These are phyloP conservation scores for Suhomyces taliae DNA, from an alignment of 1,139 yeast genomes.

Conservation along the genomic window DNA sequence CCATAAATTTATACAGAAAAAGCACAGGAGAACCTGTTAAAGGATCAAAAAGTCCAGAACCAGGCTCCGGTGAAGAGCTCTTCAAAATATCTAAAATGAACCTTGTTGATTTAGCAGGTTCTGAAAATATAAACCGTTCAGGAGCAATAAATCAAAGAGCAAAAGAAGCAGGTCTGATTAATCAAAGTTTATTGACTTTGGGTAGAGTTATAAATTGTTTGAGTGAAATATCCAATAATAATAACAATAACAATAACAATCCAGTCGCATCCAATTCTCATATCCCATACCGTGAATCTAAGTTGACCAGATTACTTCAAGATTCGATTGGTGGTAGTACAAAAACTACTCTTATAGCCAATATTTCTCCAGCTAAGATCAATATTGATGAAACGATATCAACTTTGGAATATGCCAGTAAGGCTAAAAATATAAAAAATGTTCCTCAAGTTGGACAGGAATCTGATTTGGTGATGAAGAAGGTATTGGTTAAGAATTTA, in stretches of 20 bases:
- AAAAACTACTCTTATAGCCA: slow-evolving; percentile 76
- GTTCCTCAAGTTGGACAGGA: slow-evolving; percentile 60
- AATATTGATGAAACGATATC: slow-evolving; percentile 78
- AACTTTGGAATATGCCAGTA: slow-evolving; percentile 80
- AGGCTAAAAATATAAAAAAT: slow-evolving; percentile 77
- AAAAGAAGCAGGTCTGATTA: slow-evolving; percentile 85
- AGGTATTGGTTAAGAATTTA: slow-evolving; percentile 57
- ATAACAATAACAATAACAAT: background rate
- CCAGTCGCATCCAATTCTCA: slow-evolving; percentile 35
- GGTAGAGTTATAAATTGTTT: slow-evolving; percentile 83
- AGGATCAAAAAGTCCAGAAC: background rate
- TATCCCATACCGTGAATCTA: slow-evolving; percentile 85
- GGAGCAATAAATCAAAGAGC: slow-evolving; percentile 81
- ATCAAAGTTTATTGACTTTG: slow-evolving; percentile 76
- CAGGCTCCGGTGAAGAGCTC: slow-evolving; percentile 30
- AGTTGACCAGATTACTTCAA: slow-evolving; percentile 72
- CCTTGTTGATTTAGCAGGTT: slow-evolving; percentile 87
- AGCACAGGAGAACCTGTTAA: slow-evolving; percentile 8
- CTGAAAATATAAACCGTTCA: slow-evolving; percentile 75
- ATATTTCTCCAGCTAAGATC: slow-evolving; percentile 75
- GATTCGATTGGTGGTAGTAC: slow-evolving; percentile 86
- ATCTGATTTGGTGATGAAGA: slow-evolving; percentile 55
- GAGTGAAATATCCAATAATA: slow-evolving; percentile 29
- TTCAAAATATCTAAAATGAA: slow-evolving; percentile 65
- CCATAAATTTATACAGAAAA: slow-evolving; percentile 56